Percentiles rank a stretch among this genome's conserved stretches.
phyloP scores from a whole-genome alignment of 2,329 filamentous ascomycete genomes.

The Paraphaeosphaeria minitans region DNA sequence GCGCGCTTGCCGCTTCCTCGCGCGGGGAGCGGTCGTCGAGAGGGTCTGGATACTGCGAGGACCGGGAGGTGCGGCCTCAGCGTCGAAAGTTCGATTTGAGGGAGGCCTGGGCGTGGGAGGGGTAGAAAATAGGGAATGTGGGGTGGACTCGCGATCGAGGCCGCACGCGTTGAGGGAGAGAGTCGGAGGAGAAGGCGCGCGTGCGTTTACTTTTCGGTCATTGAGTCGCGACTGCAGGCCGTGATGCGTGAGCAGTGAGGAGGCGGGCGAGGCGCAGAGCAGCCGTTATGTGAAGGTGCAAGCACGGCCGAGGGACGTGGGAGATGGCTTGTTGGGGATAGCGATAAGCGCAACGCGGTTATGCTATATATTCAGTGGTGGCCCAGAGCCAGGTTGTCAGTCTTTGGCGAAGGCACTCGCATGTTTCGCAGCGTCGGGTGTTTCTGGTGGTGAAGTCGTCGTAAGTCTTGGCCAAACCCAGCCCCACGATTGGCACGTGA shows the following conservation, averaged over 20 bases:
- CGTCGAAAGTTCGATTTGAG: slow-evolving; percentile 21
- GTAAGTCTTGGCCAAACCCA: slow-evolving; percentile 13
- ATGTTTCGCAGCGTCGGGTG: slow-evolving; percentile 10
- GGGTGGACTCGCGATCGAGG: slow-evolving; percentile 19
- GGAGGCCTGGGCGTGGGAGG: slow-evolving; percentile 27
- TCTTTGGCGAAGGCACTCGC: slow-evolving; percentile 5
- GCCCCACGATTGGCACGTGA: slow-evolving; percentile 21
- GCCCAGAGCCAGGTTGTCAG: slow-evolving; percentile 6
- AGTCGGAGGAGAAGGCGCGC: background rate
- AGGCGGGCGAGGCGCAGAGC: slow-evolving; percentile 7
- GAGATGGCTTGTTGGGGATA: background rate
- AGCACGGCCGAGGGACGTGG: background rate
- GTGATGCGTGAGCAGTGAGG: slow-evolving; percentile 4
- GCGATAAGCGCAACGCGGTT: background rate
- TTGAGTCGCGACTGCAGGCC: slow-evolving; percentile 13
- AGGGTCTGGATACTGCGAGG: background rate
- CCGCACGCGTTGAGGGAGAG: background rate
- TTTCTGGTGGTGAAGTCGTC: slow-evolving; percentile 16
- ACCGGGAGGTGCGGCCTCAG: slow-evolving; percentile 18
- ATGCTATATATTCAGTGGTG: slow-evolving; percentile 1
- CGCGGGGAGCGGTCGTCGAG: slow-evolving; percentile 3
- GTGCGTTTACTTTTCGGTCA: slow-evolving; percentile 5
- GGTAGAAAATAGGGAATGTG: slow-evolving; percentile 38
- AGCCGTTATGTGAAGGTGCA: slow-evolving; percentile 5
- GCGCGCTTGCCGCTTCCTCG: slow-evolving; percentile 1